Conservation (phyloP, 140 eudicot genomes). For the Cichorium intybus region DNA sequence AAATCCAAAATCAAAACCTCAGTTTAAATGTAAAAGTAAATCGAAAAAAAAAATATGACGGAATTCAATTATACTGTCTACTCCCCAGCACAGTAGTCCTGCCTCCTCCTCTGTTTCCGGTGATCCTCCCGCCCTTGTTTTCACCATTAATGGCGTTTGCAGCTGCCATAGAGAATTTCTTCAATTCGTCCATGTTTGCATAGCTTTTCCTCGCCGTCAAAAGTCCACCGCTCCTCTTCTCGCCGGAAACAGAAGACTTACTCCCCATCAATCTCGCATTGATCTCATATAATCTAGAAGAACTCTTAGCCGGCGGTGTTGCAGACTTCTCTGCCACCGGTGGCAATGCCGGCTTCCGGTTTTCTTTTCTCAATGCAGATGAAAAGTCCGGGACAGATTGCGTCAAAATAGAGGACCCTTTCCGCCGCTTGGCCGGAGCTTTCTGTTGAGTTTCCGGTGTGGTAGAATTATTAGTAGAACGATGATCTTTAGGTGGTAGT, state of each 20-base stretch:
- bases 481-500: constrained; percentile 20
- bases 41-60: no score
- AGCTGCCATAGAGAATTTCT: constrained; percentile 53
- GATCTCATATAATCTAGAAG: constrained; percentile 48
- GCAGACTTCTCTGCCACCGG: constrained; percentile 53
- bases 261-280: constrained; percentile 60
- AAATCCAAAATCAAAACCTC: background rate
- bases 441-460: constrained; percentile 49
- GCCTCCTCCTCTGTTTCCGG: constrained; percentile 36
- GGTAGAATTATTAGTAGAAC: constrained; percentile 23
- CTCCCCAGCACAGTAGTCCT: constrained; percentile 54
- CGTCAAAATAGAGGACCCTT: constrained; percentile 56
- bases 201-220: constrained; percentile 70
- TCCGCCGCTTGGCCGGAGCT: constrained; percentile 35
- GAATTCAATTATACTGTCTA: constrained; percentile 47
- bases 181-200: constrained; percentile 73
- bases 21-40: background rate
- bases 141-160: constrained; percentile 65
- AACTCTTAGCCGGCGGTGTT: constrained; percentile 59
- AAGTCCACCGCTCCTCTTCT: constrained; percentile 61
- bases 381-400: constrained; percentile 92
- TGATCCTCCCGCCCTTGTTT: constrained; percentile 36
- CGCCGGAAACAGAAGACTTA: constrained; percentile 67
- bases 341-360: constrained; percentile 62
- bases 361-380: constrained; percentile 68